Base-by-base conservation (phyloP, 192 early-diverging fungal genomes). In the Funneliformis mosseae region DNA sequence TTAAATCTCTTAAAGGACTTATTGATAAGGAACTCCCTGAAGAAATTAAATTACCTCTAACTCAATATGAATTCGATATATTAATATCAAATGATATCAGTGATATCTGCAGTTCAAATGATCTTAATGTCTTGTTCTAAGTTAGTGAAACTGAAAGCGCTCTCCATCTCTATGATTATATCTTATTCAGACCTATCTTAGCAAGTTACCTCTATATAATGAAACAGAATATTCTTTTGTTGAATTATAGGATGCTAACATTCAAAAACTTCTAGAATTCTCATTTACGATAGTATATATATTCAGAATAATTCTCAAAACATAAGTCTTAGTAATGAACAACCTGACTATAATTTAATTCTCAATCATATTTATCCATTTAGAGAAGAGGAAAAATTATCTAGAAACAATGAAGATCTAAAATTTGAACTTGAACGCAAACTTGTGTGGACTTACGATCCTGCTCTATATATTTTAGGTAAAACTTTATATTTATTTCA, bases 131-230 rank as follows among this genome's bases (percentile, higher is more conserved):
- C 21, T n/a, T 72, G 10, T 72, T 72, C 21, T 39, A 21, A 2
- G 38, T 33, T n/a, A 43, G 38, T 42, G 70, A 72, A 14, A 42
- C 70, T n/a, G 70, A 72, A 72, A 72, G n/a, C 70, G 3, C 70
- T 39, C 33, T 72, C 39, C 0, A 42, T 0, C 41, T 72, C n/a
- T 72, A 1, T 72, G 0, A 2, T 42, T 8, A 5, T 1, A 33
- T 72, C 16, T 21, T 43, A 14, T 16, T 9, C 18, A 3, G 8
- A 23, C 41, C 41, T 23, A 42, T 42, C 21, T n/a, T 38, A 3
- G 21, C 41, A 43, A 14, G 14, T 16, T n/a, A 72, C 70, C 70
- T 45, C 21, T 8, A 72, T 0, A 0, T 5, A n/a, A 43, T 41
- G 33, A 10, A 72, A 18, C 70, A 21, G 41, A 72, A 45, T 38